A percentile compares a stretch with the other conserved stretches of the same genome.
These are phyloP conservation scores for Saccharum spontaneum DNA, from an alignment of 176 grass and related monocot genomes.

Conservation along the genomic window DNA sequence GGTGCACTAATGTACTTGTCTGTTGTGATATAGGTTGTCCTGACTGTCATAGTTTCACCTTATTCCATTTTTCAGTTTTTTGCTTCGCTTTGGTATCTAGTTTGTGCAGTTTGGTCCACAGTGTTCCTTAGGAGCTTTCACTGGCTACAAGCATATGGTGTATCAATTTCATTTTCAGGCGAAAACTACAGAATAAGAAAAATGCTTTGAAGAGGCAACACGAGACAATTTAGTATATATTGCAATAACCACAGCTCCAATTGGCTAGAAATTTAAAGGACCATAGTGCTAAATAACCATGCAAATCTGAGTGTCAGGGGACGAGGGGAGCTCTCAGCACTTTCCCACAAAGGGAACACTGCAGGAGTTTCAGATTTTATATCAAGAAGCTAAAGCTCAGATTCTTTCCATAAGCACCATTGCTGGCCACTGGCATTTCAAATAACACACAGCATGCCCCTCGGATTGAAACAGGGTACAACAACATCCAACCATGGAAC, in stretches of 20 bases:
- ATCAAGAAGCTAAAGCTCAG: background rate
- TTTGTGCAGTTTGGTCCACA: background rate
- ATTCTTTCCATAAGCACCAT: background rate
- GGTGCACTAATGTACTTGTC: background rate
- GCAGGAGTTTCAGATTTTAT: background rate
- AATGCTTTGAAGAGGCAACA: background rate
- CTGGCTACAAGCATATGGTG: background rate
- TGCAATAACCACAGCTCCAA: background rate
- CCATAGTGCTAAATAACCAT: background rate
- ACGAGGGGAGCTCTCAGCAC: background rate
- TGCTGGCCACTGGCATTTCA: background rate
- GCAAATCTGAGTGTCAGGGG: background rate
- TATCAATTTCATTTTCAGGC: background rate
- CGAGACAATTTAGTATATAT: background rate
- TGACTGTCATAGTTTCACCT: background rate
- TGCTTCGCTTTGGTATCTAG: background rate
- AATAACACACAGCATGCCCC: background rate
- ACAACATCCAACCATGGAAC: background rate
- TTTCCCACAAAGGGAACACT: background rate
- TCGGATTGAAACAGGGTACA: background rate
- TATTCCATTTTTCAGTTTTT: background rate
- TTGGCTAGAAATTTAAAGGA: background rate
- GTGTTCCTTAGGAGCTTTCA: background rate
- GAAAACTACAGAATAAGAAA: background rate
- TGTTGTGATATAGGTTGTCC: background rate